A percentile compares a stretch with the other conserved stretches of the same genome.
Evolutionary conservation across 495 filamentous ascomycete species (phyloP).

Genomic region (Xylaria intraflava): DNA sequence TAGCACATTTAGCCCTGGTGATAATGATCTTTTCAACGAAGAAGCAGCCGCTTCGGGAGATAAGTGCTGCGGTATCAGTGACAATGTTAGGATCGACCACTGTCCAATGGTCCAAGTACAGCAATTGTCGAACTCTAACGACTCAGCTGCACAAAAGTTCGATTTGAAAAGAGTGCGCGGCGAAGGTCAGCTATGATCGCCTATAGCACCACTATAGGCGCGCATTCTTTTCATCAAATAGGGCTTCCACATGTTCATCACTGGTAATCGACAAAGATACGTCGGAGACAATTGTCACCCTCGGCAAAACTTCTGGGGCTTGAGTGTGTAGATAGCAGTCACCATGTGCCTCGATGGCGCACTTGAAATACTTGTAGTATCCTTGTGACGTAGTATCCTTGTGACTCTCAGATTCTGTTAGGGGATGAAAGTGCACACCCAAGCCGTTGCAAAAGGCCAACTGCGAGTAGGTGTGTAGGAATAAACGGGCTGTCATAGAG

Average conservation of each 20-base stretch:
- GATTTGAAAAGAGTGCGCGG: too few species aligned
- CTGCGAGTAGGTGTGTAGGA: too few species aligned
- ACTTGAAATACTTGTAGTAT: slow-evolving; percentile 55
- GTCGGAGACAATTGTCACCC: slow-evolving; percentile 29
- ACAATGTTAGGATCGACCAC: slow-evolving; percentile 51
- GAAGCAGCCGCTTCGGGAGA: slow-evolving; percentile 55
- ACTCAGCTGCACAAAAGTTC: slow-evolving; percentile 15
- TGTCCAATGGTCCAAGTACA: slow-evolving; percentile 38
- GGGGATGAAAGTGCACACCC: too few species aligned
- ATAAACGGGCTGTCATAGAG: too few species aligned
- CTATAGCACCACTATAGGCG: too few species aligned
- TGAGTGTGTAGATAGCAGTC: slow-evolving; percentile 58
- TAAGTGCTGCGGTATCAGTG: slow-evolving; percentile 53
- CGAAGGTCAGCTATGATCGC: too few species aligned
- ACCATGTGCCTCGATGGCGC: slow-evolving; percentile 35
- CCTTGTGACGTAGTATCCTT: slow-evolving; percentile 59
- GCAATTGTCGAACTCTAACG: slow-evolving; percentile 37
- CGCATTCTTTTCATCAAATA: too few species aligned
- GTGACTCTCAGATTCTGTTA: slow-evolving; percentile 56
- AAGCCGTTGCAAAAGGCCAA: too few species aligned
- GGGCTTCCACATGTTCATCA: too few species aligned
- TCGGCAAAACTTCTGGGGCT: slow-evolving; percentile 49
- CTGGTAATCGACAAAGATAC: slow-evolving; percentile 30
- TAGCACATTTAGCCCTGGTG: slow-evolving; percentile 55
- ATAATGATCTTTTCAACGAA: slow-evolving; percentile 55